Percentiles rank a stretch among this genome's conserved stretches.
phyloP scores from a whole-genome alignment of 257 asterid species.

The Osmanthus fragrans region DNA sequence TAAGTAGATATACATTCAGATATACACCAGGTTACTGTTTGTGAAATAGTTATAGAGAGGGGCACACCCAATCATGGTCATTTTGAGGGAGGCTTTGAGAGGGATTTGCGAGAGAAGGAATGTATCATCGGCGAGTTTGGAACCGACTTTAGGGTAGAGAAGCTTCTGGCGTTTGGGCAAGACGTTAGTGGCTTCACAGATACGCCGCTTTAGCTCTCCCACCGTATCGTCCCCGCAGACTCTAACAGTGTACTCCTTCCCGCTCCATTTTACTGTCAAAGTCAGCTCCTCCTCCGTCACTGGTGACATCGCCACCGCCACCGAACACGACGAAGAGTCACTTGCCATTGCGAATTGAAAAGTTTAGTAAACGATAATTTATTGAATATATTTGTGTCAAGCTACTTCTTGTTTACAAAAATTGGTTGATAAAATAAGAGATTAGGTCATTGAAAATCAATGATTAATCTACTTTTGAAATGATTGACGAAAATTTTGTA shows the following conservation, averaged over 20 bases:
- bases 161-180: constrained; percentile 94
- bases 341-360: constrained; percentile 50
- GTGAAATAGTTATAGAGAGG: neutral
- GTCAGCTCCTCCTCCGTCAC: constrained; percentile 83
- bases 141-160: constrained; percentile 84
- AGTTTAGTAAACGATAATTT: no score
- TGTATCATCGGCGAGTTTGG: constrained; percentile 82
- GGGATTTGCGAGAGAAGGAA: constrained; percentile 74
- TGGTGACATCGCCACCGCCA: constrained; percentile 47
- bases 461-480: no score
- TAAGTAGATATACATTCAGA: neutral
- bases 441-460: no score
- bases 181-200: constrained; percentile 79
- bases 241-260: constrained; percentile 83
- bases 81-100: constrained; percentile 73
- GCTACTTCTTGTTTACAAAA: no score
- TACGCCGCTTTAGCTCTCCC: constrained; percentile 84
- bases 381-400: no score
- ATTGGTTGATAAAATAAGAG: no score
- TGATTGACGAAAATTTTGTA: no score
- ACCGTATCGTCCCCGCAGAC: constrained; percentile 92
- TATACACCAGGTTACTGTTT: neutral
- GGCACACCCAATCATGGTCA: constrained; percentile 91
- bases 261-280: constrained; percentile 91
- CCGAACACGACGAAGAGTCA: constrained; percentile 49